Evolutionary conservation across 306 rosid genomes (phyloP), one percentile per base, ranked within the genome.

Genomic region (Echinosophora koreensis): DNA sequence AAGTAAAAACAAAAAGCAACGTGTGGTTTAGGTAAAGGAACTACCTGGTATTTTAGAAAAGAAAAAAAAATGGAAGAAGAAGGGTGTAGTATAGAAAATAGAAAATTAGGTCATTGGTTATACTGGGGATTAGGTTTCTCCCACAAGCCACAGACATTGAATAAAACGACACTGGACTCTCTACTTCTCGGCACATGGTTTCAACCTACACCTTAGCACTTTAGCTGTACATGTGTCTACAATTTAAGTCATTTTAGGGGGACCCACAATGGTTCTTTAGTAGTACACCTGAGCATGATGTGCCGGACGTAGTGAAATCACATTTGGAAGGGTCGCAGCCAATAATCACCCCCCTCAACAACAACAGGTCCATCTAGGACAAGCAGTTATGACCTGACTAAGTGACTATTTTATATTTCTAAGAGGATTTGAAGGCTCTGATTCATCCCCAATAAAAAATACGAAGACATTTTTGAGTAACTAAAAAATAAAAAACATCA

Each of bases 61-160:
- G 17, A 22, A 5, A 0, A 5, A 13, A 74, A 17, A 30, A 22
- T 22, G n/a, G 1, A 17, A 14, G 2, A 50, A 42, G 30, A 8
- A 46, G 42, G 65, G 42, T 30, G 73, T 35, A 46, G 49, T 69
- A 52, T 59, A 32, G 79, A 66, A 68, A 39, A 50, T 50, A 57
- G 6, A 58, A 65, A 71, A 80, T 51, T 3, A 59, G 47, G 34
- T 60, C 79, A 79, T 82, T 73, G 83, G 81, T 72, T 68, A 52
- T 12, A 1, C 38, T 37, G 32, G 51, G 10, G 61, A 79, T 57
- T 76, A n/a, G 77, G 88, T 62, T 39, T 12, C 1, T 42, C 8
- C 37, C 14, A 17, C 12, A 66, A 28, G 46, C 4, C 69, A 77
- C 55, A 60, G 14, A 76, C 63, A 49, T 12, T 49, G 62, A 47